Evolutionary conservation across 352 stramenopile genomes (phyloP).

Genomic region (Hyphochytrium catenoides): DNA sequence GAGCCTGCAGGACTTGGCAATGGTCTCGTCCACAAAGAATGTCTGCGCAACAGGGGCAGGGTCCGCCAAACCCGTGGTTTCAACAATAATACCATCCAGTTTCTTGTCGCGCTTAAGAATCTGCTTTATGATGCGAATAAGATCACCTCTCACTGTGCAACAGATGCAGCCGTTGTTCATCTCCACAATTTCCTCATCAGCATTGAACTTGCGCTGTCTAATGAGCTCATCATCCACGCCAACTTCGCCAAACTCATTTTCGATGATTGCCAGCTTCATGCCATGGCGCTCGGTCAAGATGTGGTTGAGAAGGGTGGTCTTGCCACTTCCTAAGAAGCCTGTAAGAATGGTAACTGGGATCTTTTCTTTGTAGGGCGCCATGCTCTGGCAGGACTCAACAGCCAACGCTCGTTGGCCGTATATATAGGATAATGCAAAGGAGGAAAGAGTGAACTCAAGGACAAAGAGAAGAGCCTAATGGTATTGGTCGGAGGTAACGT

Average conservation of each 20-base stretch:
- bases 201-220: conserved; percentile 23
- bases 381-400: too few relatives aligned
- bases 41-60: conserved; percentile 78
- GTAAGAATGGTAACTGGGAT: conserved; percentile 80
- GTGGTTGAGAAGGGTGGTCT: conserved; percentile 87
- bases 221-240: conserved; percentile 81
- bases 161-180: conserved; percentile 95
- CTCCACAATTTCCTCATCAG: conserved; percentile 66
- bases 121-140: conserved; percentile 33
- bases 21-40: conserved; percentile 85
- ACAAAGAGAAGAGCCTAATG: too few relatives aligned
- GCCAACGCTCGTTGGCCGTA: too few relatives aligned
- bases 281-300: conserved; percentile 71
- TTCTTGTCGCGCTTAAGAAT: conserved; percentile 46
- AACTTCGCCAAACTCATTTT: conserved; percentile 96
- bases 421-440: too few relatives aligned
- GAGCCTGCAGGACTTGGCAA: conserved; percentile 59
- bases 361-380: too few relatives aligned
- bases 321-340: conserved; percentile 77
- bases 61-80: conserved; percentile 79
- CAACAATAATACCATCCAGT: conserved; percentile 78
- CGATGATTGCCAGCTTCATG: conserved; percentile 85
- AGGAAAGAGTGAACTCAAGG: too few relatives aligned
- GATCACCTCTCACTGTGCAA: conserved; percentile 81
- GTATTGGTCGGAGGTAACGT: too few relatives aligned